Percentiles rank a stretch among this genome's conserved stretches.
Conservation (phyloP, 306 rosid species). For the Fagus sylvatica region DNA sequence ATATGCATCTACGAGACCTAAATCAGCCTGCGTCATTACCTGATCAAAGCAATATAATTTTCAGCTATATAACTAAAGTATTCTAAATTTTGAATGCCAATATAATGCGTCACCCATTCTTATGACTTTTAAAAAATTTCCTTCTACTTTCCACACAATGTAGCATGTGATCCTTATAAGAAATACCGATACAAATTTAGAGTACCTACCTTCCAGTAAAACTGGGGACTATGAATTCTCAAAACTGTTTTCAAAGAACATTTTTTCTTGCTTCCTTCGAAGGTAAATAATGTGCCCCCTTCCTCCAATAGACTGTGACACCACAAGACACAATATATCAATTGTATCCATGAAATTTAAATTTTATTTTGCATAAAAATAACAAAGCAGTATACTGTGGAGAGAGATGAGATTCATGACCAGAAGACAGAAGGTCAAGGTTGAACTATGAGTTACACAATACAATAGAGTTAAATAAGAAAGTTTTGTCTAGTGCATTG, state of each 20-base stretch:
- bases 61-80: background rate
- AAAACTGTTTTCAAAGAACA: constrained; percentile 44
- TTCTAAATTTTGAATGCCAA: background rate
- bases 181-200: background rate
- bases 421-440: background rate
- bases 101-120: background rate
- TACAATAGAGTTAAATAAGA: background rate
- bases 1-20: constrained; percentile 96
- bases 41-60: constrained; percentile 34
- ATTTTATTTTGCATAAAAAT: constrained; percentile 10
- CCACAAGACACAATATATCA: background rate
- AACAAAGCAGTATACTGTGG: background rate
- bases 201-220: constrained; percentile 81
- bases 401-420: background rate
- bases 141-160: background rate
- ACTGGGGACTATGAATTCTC: constrained; percentile 68
- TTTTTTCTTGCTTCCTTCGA: constrained; percentile 57
- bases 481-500: background rate
- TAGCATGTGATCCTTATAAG: background rate
- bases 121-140: background rate
- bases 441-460: background rate
- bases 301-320: constrained; percentile 67
- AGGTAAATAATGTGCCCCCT: constrained; percentile 74
- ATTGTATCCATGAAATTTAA: background rate
- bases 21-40: constrained; percentile 89